Conservation (phyloP, 495 filamentous ascomycete species). For the Massariosphaeria phaeospora region DNA sequence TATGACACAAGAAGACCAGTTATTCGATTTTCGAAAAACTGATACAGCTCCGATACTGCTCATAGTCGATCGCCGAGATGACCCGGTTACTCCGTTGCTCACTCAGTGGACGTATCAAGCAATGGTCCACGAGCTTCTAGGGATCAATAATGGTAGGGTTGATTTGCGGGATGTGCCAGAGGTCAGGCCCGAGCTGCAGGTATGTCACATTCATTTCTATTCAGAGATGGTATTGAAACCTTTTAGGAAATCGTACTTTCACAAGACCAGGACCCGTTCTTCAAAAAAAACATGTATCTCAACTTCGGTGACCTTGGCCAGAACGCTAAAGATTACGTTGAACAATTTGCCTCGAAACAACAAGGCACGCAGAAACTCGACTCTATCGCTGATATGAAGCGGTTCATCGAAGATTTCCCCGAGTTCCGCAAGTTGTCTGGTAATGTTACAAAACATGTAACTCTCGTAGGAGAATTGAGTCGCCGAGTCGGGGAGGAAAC, state of each 20-base stretch:
- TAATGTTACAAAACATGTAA: slow-evolving; percentile 98
- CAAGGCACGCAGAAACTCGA: slow-evolving; percentile 91
- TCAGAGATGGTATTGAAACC: neutral
- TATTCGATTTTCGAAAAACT: slow-evolving; percentile 93
- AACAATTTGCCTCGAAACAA: slow-evolving; percentile 93
- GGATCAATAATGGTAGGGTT: slow-evolving; percentile 88
- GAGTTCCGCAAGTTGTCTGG: slow-evolving; percentile 95
- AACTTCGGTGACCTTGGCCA: slow-evolving; percentile 97
- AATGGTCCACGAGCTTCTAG: slow-evolving; percentile 95
- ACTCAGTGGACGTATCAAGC: slow-evolving; percentile 99
- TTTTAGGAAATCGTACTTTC: slow-evolving; percentile 80
- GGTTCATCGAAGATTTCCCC: slow-evolving; percentile 97
- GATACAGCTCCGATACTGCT: slow-evolving; percentile 93
- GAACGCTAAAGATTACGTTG: slow-evolving; percentile 97
- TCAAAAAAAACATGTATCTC: slow-evolving; percentile 99
- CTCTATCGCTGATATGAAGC: slow-evolving; percentile 96
- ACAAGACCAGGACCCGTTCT: slow-evolving; percentile 97
- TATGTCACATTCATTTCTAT: slow-evolving; percentile 10
- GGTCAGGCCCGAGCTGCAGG: slow-evolving; percentile 78
- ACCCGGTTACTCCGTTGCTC: slow-evolving; percentile 90
- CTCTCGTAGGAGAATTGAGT: slow-evolving; percentile 87
- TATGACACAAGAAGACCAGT: slow-evolving; percentile 90
- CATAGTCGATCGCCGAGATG: slow-evolving; percentile 85
- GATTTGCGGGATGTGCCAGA: slow-evolving; percentile 84
- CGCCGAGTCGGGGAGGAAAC: slow-evolving; percentile 76